A percentile compares a stretch with the other conserved stretches of the same genome.
Conservation (phyloP, 371 early-diverging fungal species). For the Mucor irregularis region DNA sequence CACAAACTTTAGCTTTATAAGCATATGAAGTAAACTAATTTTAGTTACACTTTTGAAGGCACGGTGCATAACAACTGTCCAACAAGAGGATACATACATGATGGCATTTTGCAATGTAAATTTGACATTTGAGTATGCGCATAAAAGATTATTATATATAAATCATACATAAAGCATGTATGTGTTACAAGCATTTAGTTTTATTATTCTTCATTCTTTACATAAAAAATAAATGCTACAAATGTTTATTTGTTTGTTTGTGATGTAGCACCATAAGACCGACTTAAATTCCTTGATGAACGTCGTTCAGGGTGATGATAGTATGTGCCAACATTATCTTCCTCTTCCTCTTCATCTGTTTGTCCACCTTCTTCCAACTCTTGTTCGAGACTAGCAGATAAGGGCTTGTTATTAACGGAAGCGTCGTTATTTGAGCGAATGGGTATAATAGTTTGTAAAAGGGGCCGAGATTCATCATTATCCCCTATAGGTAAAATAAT, state of each 20-base stretch:
- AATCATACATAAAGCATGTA: too few species aligned
- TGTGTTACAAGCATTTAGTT: too few species aligned
- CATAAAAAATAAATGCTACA: background rate
- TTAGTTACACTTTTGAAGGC: too few species aligned
- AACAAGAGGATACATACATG: too few species aligned
- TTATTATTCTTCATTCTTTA: constrained; percentile 5
- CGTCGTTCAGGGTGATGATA: constrained; percentile 62
- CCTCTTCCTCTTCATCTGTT: constrained; percentile 38
- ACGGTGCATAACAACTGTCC: too few species aligned
- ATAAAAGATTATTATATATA: background rate
- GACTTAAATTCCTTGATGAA: constrained; percentile 30
- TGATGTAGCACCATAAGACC: constrained; percentile 26
- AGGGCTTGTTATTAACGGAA: constrained; percentile 1
- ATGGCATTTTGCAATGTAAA: too few species aligned
- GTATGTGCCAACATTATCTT: constrained; percentile 38
- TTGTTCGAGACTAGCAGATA: background rate
- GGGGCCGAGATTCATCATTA: constrained; percentile 14
- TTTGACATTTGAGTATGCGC: too few species aligned
- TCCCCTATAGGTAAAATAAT: too few species aligned
- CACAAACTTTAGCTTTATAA: too few species aligned
- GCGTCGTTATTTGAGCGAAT: constrained; percentile 5
- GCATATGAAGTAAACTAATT: too few species aligned
- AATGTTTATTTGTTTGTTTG: background rate
- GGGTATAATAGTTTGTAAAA: constrained; percentile 14
- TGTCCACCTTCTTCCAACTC: constrained; percentile 28